Evolutionary conservation across 805 yeast species (phyloP), one percentile per base, ranked within the genome.

Genomic region (Hanseniaspora occidentalis): DNA sequence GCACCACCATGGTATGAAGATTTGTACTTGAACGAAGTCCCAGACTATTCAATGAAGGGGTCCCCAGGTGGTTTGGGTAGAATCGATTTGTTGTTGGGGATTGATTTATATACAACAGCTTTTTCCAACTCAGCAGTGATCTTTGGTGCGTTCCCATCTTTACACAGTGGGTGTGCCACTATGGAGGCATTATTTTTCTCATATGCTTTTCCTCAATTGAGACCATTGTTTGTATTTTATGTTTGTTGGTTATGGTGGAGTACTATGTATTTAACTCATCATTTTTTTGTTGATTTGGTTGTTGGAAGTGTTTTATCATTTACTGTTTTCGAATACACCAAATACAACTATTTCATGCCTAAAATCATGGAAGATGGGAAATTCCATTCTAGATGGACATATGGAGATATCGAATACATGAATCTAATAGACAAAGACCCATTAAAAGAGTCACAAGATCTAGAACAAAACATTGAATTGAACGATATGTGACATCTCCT

Each of bases 171-270:
- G 13, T 84, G 89, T 57, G 88, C 96, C 10, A 83, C 88, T 3
- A 80, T 89, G 84, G 95, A 88, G 56, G 95, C 86, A 2, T 65
- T 88, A 45, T 92, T 92, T 62, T 66, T 92, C 53, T 67, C 78
- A 40, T 84, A 85, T 66, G 65, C 86, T 41, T 88, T 88, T 57
- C 97, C 97, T 10, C 68, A 63, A 33, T 66, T 66, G 37, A 67
- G 75, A 1, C 76, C 80, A 6, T 44, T 83, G 6, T 83, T 85
- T 69, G 69, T 79, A 56, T 61, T 68, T 16, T 92, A 89, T 57
- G 92, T 85, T n/a, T 64, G 76, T 47, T 85, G 95, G 94, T 70
- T 92, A 50, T 89, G 97, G 97, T 92, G 96, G 94, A 74, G 92
- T 38, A 92, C 97, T 13, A 89, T 89, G 98, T 89, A 89, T 60